Evolutionary conservation across 1,284 basidiomycete species (phyloP).

Genomic region (Mrakiaceae sp.): DNA sequence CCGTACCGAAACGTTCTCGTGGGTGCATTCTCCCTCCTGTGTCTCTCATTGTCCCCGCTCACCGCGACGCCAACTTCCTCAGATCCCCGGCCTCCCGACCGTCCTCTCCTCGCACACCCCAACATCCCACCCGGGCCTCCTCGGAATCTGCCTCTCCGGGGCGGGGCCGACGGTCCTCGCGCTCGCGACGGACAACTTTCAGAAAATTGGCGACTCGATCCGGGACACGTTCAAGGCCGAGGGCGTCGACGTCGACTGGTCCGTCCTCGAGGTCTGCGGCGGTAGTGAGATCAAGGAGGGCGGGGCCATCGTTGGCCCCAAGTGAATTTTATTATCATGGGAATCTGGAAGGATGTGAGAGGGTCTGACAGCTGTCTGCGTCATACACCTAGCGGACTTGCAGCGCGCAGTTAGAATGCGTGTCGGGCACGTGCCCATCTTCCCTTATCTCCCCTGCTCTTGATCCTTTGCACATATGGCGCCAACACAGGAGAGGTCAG

Average conservation of each 20-base stretch:
- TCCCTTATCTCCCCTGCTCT: too few species aligned
- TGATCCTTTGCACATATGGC: too few species aligned
- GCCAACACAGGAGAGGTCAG: too few species aligned
- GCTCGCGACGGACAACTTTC: constrained; percentile 76
- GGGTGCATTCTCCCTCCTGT: constrained; percentile 25
- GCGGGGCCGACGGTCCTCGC: constrained; percentile 97
- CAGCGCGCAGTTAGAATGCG: too few species aligned
- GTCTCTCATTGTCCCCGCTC: background rate
- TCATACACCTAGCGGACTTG: too few species aligned
- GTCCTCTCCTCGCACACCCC: constrained; percentile 84
- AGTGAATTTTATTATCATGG: background rate
- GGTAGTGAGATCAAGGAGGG: constrained; percentile 34
- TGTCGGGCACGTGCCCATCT: too few species aligned
- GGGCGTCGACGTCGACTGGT: constrained; percentile 55
- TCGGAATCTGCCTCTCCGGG: constrained; percentile 95
- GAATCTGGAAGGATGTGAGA: background rate
- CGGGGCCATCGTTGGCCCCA: constrained; percentile 1
- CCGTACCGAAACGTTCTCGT: constrained; percentile 85
- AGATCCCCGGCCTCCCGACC: constrained; percentile 91
- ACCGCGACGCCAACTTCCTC: background rate
- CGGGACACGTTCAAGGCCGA: constrained; percentile 58
- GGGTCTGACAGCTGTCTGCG: too few species aligned
- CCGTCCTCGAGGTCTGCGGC: constrained; percentile 35
- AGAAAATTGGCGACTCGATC: constrained; percentile 70
- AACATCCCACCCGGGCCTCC: constrained; percentile 73